Conservation (phyloP, 306 rosid genomes). For the Lathyrus oleraceus region DNA sequence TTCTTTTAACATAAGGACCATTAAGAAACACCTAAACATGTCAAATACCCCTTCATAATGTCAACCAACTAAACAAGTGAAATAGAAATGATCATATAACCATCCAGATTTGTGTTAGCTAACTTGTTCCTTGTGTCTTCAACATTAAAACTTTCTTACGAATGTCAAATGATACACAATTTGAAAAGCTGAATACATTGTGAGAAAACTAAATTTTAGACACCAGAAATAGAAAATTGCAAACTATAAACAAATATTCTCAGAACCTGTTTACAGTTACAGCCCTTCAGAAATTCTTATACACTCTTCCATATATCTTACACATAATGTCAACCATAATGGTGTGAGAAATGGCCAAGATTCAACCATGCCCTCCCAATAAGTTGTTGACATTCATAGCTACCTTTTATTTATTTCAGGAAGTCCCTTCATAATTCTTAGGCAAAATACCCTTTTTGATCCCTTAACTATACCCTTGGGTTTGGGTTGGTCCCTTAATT, state of each 20-base stretch:
- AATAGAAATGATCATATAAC: neutral
- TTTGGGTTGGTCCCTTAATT: no score
- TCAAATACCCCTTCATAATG: neutral
- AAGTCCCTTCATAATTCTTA: neutral
- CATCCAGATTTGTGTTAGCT: neutral
- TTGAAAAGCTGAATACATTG: neutral
- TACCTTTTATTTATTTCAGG: neutral
- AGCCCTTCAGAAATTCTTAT: neutral
- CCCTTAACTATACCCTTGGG: no score
- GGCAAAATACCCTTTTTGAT: no score
- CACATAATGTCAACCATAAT: slow-evolving; percentile 4
- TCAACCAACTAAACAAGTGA: neutral
- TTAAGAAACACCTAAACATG: no score
- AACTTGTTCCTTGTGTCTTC: neutral
- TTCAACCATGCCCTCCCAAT: slow-evolving; percentile 14
- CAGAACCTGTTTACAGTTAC: neutral
- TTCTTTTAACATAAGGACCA: no score
- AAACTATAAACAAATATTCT: neutral
- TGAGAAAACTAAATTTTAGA: neutral
- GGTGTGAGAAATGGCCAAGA: neutral
- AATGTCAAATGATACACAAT: neutral
- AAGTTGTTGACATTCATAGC: neutral
- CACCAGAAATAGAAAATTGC: neutral
- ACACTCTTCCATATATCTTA: neutral
- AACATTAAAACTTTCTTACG: neutral